phyloP scores from a whole-genome alignment of 2,329 filamentous ascomycete genomes.

The Hortaea werneckii region DNA sequence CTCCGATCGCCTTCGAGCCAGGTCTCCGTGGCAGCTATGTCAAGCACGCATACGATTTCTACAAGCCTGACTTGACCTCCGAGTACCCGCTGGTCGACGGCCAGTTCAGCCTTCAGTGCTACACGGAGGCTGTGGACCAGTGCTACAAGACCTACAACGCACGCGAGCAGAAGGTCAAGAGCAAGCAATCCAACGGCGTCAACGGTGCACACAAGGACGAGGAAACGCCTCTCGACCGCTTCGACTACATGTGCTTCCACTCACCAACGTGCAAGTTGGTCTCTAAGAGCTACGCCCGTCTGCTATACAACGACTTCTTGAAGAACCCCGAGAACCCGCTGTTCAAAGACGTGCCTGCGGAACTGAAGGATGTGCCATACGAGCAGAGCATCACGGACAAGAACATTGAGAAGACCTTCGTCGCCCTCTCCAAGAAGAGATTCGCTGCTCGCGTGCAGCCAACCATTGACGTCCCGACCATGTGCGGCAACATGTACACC shows the following conservation, averaged over 20 bases:
- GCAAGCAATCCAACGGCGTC: slow-evolving; percentile 29
- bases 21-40: slow-evolving; percentile 42
- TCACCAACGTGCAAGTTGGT: slow-evolving; percentile 46
- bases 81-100: slow-evolving; percentile 45
- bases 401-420: slow-evolving; percentile 44
- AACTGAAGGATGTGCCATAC: slow-evolving; percentile 38
- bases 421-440: slow-evolving; percentile 42
- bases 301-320: slow-evolving; percentile 45
- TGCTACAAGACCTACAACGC: slow-evolving; percentile 46
- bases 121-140: slow-evolving; percentile 42
- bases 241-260: slow-evolving; percentile 47
- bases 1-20: slow-evolving; percentile 40
- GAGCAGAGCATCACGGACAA: slow-evolving; percentile 40
- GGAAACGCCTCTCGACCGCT: slow-evolving; percentile 41
- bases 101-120: slow-evolving; percentile 44
- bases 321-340: slow-evolving; percentile 36
- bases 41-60: slow-evolving; percentile 45
- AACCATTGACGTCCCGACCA: slow-evolving; percentile 39
- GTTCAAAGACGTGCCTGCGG: slow-evolving; percentile 41
- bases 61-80: slow-evolving; percentile 45
- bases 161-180: slow-evolving; percentile 37
- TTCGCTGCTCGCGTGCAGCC: slow-evolving; percentile 41
- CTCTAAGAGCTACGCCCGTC: slow-evolving; percentile 43
- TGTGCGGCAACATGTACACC: slow-evolving; percentile 48
- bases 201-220: slow-evolving; percentile 29